Conservation (phyloP, 306 rosid species). For the Arachis hypogaea region DNA sequence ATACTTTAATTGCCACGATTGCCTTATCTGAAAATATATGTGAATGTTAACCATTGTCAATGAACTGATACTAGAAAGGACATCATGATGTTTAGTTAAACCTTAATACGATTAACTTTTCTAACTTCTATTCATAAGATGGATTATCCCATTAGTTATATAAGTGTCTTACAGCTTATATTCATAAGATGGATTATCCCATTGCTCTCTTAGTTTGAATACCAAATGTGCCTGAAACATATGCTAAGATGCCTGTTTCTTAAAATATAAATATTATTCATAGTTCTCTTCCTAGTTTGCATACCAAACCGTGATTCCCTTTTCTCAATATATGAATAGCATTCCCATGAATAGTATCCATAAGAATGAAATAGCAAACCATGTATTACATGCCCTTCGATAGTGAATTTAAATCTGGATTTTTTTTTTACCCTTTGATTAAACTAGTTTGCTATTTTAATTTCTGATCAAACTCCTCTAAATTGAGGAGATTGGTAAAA, state of each 20-base stretch:
- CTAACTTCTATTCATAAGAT: background rate
- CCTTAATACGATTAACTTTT: background rate
- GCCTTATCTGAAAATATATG: background rate
- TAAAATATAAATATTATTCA: too few relatives aligned
- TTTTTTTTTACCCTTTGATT: background rate
- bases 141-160: background rate
- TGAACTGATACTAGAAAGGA: background rate
- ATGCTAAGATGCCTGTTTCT: too few relatives aligned
- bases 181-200: slow-evolving; percentile 2
- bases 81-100: background rate
- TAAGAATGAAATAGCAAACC: too few relatives aligned
- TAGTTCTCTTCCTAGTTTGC: too few relatives aligned
- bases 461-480: too few relatives aligned
- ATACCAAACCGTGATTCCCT: too few relatives aligned
- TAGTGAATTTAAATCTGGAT: background rate
- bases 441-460: too few relatives aligned
- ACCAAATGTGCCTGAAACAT: too few relatives aligned
- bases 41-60: background rate
- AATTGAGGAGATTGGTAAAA: too few relatives aligned
- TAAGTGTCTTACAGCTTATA: background rate
- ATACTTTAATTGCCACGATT: background rate
- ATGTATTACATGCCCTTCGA: background rate
- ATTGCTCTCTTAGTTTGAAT: background rate
- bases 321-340: too few relatives aligned
- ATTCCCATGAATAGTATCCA: too few relatives aligned